Evolutionary conservation across 139 green algal genomes (phyloP).

Genomic region (Chlamydomonas schloesseri): DNA sequence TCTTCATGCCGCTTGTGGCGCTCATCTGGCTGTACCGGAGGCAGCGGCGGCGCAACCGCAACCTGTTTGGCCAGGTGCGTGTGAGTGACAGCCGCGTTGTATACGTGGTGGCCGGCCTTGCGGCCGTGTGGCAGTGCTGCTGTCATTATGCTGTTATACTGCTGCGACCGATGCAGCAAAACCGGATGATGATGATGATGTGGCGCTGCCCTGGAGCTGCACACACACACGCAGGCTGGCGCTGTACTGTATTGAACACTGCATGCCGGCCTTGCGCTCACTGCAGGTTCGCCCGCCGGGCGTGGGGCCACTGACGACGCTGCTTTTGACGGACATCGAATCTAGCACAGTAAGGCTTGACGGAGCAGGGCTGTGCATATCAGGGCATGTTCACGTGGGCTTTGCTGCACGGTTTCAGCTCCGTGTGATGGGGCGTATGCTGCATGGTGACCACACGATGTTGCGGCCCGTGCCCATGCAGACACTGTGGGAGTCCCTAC

Average conservation of each 20-base stretch:
- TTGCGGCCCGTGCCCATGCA: background rate
- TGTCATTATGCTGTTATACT: no score
- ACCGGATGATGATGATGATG: no score
- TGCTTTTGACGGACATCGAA: slow-evolving; percentile 39
- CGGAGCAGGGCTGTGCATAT: background rate
- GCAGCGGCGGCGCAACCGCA: slow-evolving; percentile 22
- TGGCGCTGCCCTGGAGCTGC: no score
- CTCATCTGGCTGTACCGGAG: background rate
- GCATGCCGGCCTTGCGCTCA: background rate
- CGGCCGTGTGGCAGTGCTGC: no score
- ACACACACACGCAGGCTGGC: no score
- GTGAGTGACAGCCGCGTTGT: background rate
- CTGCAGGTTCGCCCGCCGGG: slow-evolving; percentile 20
- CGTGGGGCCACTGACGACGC: slow-evolving; percentile 7
- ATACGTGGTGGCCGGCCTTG: no score
- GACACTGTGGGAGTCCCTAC: slow-evolving; percentile 43
- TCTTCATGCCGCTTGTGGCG: background rate
- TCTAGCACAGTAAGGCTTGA: background rate
- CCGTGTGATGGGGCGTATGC: no score
- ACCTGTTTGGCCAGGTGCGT: slow-evolving; percentile 39
- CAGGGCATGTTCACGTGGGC: no score
- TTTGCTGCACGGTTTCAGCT: no score
- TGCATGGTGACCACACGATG: no score
- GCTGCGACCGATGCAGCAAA: no score
- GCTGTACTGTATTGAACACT: no score